Base-by-base conservation (phyloP, 2,329 filamentous ascomycete genomes). In the Madurella fahalii region DNA sequence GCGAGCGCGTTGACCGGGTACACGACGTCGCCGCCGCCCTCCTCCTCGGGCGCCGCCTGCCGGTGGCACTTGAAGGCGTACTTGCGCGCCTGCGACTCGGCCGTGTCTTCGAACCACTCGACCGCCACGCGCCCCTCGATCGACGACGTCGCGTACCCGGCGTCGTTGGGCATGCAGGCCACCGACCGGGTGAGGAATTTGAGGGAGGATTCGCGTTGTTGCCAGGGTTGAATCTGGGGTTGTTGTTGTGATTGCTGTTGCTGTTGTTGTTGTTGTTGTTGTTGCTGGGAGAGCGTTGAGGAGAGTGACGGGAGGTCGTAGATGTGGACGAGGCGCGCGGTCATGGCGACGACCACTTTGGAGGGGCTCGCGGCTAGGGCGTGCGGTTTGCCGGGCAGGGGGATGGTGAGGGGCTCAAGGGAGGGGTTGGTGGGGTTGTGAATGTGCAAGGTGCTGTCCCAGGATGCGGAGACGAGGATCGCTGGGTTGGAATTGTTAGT, bases 41-140 rank as follows among this genome's bases (percentile, higher is more conserved):
- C 80, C 9, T 79, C 78, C 40, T 85, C 80, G 2, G 82, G 72
- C 9, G 77, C 79, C 1, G 84, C 80, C 70, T 95, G 90, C 4
- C 94, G 83, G 72, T 99, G 94, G 72, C 94, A 99, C 72, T 99
- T 99, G 82, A 99, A 99, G 13, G 94, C 94, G 70, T 97, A 99
- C 71, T 96, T 97, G 62, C 92, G 83, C 40, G 89, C 87, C 74
- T 97, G 92, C 4, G 89, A 92, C 70, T 93, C 89, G 41, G 84
- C 77, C 5, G 85, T 89, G 15, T 94, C 89, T 68, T 97, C 94
- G 69, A 99, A 97, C 90, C 92, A 97, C 71, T 99, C 94, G 1
- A 99, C 94, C 0, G 92, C 93, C 2, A 99, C 91, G 64, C 94
- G 85, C 4, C 94, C 94, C 69, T 99, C 94, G 65, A 99, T 99